Conservation (phyloP, 2,329 filamentous ascomycete genomes). For the Calonectria henricotiae region DNA sequence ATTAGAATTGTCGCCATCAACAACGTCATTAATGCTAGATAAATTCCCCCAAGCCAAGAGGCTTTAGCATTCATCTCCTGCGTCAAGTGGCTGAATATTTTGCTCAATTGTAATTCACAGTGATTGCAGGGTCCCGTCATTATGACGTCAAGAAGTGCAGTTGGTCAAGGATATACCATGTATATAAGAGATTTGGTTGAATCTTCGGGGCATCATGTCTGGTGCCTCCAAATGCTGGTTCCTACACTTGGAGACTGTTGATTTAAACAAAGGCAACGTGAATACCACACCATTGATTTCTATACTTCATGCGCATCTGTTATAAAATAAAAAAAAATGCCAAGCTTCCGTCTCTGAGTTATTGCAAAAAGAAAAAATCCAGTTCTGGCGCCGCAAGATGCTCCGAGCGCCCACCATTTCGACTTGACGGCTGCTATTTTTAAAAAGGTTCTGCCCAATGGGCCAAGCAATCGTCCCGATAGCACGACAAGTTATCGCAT, state of each 20-base stretch:
- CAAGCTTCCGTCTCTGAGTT: background rate
- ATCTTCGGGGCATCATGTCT: background rate
- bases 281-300: too few relatives aligned
- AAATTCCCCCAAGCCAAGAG: too few relatives aligned
- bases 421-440: slow-evolving; percentile 7
- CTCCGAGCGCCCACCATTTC: slow-evolving; percentile 1
- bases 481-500: background rate
- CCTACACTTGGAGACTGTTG: too few relatives aligned
- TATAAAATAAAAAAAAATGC: background rate
- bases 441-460: background rate
- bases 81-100: too few relatives aligned
- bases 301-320: background rate
- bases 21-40: too few relatives aligned
- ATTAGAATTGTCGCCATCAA: too few relatives aligned
- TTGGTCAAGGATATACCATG: slow-evolving; percentile 1
- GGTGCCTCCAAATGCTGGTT: too few relatives aligned
- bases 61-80: too few relatives aligned
- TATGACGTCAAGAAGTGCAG: background rate
- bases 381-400: background rate
- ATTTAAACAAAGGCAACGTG: background rate
- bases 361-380: background rate
- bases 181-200: background rate
- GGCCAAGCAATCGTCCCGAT: background rate
- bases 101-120: background rate
- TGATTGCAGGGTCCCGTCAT: background rate